phyloP scores from a whole-genome alignment of 306 rosid genomes.

The Quercus variabilis region DNA sequence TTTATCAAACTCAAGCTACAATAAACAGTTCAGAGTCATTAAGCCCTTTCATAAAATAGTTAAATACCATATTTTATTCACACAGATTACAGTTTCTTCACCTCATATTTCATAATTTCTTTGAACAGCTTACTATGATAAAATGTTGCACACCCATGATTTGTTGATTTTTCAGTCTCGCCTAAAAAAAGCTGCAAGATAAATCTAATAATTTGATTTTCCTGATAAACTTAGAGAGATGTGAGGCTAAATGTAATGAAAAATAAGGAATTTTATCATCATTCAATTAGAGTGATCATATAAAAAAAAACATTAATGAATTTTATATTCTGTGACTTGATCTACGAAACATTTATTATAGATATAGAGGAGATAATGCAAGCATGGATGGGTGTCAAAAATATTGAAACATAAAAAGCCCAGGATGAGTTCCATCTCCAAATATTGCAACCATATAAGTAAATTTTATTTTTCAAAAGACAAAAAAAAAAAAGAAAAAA shows the following conservation, averaged over 20 bases:
- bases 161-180: neutral
- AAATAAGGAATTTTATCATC: neutral
- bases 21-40: constrained; percentile 2
- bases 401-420: too few relatives aligned
- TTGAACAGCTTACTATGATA: constrained; percentile 24
- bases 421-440: too few relatives aligned
- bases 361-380: too few relatives aligned
- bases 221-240: neutral
- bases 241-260: neutral
- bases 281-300: neutral
- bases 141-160: constrained; percentile 39
- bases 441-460: too few relatives aligned
- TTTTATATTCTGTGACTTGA: too few relatives aligned
- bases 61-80: neutral
- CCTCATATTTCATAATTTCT: constrained; percentile 23
- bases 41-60: neutral
- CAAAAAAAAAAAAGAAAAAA: too few relatives aligned
- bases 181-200: constrained; percentile 13
- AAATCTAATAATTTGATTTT: neutral
- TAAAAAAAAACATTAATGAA: too few relatives aligned
- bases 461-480: too few relatives aligned
- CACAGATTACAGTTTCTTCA: constrained; percentile 3
- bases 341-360: too few relatives aligned
- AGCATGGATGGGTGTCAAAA: too few relatives aligned
- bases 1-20: constrained; percentile 26